Evolutionary conservation across 202 grass and related monocot genomes (phyloP).

Genomic region (Elaeis oleifera): DNA sequence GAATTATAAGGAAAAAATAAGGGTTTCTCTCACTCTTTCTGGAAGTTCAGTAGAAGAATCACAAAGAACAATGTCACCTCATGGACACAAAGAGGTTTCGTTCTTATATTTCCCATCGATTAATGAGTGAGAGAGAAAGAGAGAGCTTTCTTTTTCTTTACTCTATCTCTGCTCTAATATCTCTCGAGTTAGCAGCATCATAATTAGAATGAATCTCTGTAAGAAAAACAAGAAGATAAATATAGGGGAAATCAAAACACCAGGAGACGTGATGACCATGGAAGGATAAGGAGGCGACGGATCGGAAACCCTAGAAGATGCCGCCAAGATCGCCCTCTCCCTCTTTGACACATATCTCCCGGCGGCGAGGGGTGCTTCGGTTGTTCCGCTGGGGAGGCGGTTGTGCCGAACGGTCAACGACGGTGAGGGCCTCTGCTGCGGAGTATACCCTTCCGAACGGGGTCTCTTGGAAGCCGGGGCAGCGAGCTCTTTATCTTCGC

Average conservation of each 20-base stretch:
- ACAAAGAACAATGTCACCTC: too few relatives aligned
- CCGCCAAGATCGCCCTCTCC: constrained; percentile 38
- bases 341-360: constrained; percentile 78
- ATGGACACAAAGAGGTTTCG: too few relatives aligned
- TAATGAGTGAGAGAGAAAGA: too few relatives aligned
- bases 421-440: neutral
- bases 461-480: constrained; percentile 39
- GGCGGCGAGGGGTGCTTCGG: neutral
- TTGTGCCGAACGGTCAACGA: neutral
- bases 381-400: constrained; percentile 1
- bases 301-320: constrained; percentile 6
- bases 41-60: too few relatives aligned
- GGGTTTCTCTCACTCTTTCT: too few relatives aligned
- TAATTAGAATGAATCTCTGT: neutral
- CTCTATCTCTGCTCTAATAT: neutral
- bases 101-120: too few relatives aligned
- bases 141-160: too few relatives aligned
- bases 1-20: too few relatives aligned
- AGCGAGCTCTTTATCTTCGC: neutral
- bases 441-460: constrained; percentile 16
- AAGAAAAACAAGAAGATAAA: neutral
- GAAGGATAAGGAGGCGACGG: constrained; percentile 2
- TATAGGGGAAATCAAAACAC: neutral
- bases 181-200: neutral
- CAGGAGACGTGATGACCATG: constrained; percentile 13